These are phyloP conservation scores for Cercospora sesami DNA, from an alignment of 2,329 filamentous ascomycete genomes.

Conservation along the genomic window DNA sequence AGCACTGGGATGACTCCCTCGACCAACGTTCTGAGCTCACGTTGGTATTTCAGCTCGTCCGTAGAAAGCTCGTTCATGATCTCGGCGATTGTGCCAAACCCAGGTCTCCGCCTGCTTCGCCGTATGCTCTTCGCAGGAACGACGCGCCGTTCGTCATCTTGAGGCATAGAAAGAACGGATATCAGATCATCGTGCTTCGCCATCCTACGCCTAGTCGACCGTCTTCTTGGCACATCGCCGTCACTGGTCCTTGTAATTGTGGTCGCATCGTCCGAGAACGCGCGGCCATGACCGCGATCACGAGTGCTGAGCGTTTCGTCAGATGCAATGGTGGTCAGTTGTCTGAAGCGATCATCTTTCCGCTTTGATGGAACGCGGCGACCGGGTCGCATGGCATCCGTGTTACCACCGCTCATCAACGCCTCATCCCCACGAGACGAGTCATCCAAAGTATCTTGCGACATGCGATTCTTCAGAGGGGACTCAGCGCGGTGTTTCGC, in stretches of 20 bases:
- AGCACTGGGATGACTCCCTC: conserved; percentile 94
- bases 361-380: conserved; percentile 18
- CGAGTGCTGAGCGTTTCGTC: conserved; percentile 51
- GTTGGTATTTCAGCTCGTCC: conserved; percentile 84
- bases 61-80: conserved; percentile 76
- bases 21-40: conserved; percentile 88
- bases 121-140: conserved; percentile 77
- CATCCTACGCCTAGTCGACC: conserved; percentile 59
- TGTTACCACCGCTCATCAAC: conserved; percentile 26
- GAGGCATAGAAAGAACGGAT: conserved; percentile 74
- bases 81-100: conserved; percentile 69
- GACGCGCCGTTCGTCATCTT: conserved; percentile 65
- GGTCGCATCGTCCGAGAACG: conserved; percentile 35
- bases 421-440: conserved; percentile 14
- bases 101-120: conserved; percentile 65
- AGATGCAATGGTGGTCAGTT: conserved; percentile 61
- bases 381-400: conserved; percentile 11
- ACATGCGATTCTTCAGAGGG: conserved; percentile 41
- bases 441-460: conserved; percentile 21
- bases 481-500: conserved; percentile 43
- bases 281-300: conserved; percentile 26
- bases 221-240: conserved; percentile 35
- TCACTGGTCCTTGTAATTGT: conserved; percentile 33
- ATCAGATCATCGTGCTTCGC: conserved; percentile 90
- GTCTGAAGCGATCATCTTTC: conserved; percentile 26